phyloP scores from a whole-genome alignment of 2,329 filamentous ascomycete species.

The Didymosphaeria variabile region DNA sequence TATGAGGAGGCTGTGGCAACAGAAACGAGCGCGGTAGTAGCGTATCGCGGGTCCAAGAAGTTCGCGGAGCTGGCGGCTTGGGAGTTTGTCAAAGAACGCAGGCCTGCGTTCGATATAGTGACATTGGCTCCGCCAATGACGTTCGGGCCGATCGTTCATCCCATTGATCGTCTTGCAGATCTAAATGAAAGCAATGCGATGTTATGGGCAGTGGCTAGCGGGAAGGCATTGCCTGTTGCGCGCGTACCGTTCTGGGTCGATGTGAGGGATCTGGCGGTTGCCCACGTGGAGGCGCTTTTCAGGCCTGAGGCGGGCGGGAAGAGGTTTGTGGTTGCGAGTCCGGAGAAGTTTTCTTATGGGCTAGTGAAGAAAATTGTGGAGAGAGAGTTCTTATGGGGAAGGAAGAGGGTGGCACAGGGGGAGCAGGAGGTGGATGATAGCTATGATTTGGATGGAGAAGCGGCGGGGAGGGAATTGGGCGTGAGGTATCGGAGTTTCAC shows the following conservation, averaged over 20 bases:
- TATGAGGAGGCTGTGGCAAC: slow-evolving; percentile 31
- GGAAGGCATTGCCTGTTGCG: slow-evolving; percentile 49
- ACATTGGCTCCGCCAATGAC: slow-evolving; percentile 39
- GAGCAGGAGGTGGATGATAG: slow-evolving; percentile 47
- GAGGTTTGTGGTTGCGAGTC: slow-evolving; percentile 53
- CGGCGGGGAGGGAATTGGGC: slow-evolving; percentile 53
- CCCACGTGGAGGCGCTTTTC: slow-evolving; percentile 56
- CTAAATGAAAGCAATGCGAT: slow-evolving; percentile 35
- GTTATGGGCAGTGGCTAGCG: slow-evolving; percentile 39
- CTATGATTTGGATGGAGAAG: slow-evolving; percentile 56
- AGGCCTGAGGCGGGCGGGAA: slow-evolving; percentile 49
- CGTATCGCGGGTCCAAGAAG: slow-evolving; percentile 35
- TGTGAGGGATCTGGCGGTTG: slow-evolving; percentile 57
- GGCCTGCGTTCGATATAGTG: slow-evolving; percentile 31
- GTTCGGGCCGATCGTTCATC: slow-evolving; percentile 34
- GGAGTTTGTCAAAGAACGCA: slow-evolving; percentile 32
- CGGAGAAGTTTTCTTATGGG: slow-evolving; percentile 59
- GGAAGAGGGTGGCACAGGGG: slow-evolving; percentile 42
- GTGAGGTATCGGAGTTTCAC: slow-evolving; percentile 49
- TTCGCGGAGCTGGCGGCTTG: slow-evolving; percentile 38
- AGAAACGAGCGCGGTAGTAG: slow-evolving; percentile 24
- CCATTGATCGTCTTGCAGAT: slow-evolving; percentile 20
- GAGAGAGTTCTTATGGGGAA: slow-evolving; percentile 52
- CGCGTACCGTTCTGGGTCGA: slow-evolving; percentile 58
- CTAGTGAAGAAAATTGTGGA: slow-evolving; percentile 56